Conservation (phyloP, 2,329 filamentous ascomycete genomes). For the Cyphellophora europaea region DNA sequence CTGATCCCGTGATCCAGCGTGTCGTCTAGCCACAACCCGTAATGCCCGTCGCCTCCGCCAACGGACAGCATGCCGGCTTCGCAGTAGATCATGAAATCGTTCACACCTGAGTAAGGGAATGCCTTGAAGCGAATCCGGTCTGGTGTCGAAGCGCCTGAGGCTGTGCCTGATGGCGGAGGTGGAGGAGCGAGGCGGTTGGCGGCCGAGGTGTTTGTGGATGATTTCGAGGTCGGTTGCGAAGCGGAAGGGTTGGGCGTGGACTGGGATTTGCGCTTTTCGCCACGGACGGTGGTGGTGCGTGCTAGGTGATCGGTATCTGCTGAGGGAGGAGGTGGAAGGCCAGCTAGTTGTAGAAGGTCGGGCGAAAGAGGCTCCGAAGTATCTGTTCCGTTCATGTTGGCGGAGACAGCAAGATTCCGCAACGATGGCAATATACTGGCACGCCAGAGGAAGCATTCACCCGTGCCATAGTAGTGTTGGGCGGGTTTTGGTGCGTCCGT, state of each 20-base stretch:
- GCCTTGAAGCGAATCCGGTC: constrained; percentile 88
- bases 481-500: constrained; percentile 76
- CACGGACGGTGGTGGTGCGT: constrained; percentile 50
- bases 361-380: constrained; percentile 15
- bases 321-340: constrained; percentile 60
- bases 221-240: constrained; percentile 17
- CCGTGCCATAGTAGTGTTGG: constrained; percentile 85
- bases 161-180: constrained; percentile 2
- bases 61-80: constrained; percentile 76
- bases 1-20: constrained; percentile 76
- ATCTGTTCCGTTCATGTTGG: not conserved
- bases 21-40: constrained; percentile 88
- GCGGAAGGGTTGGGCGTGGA: too few relatives aligned
- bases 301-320: constrained; percentile 54
- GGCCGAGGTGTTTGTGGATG: not conserved
- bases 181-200: not conserved
- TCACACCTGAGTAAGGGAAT: constrained; percentile 89
- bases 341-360: constrained; percentile 39
- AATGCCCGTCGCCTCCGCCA: constrained; percentile 82
- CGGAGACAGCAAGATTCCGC: constrained; percentile 21
- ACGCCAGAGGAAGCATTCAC: constrained; percentile 90
- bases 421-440: constrained; percentile 55
- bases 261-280: constrained; percentile 28
- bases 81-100: constrained; percentile 95
- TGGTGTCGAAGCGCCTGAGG: constrained; percentile 44